phyloP scores from a whole-genome alignment of 768 basidiomycete species.

The Ramaria rubella region DNA sequence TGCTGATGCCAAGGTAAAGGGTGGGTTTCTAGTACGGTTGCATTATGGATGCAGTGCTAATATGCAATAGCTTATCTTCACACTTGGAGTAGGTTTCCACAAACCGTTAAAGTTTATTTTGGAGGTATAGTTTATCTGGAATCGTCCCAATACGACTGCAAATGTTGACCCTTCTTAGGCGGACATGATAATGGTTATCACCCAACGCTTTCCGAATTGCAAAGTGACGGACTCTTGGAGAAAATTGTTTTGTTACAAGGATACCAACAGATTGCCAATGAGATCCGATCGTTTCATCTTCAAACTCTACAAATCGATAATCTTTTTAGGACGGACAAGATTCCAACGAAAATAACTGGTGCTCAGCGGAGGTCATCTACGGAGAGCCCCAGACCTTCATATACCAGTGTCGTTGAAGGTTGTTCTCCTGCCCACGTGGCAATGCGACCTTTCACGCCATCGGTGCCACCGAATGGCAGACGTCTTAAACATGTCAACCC shows the following conservation, averaged over 20 bases:
- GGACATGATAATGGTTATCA: conserved; percentile 50
- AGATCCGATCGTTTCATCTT: conserved; percentile 42
- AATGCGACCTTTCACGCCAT: conserved; percentile 63
- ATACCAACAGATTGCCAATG: conserved; percentile 35
- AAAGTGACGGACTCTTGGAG: conserved; percentile 53
- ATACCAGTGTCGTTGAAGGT: background rate
- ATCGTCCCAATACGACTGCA: background rate
- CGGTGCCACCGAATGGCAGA: conserved; percentile 27
- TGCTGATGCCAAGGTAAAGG: conserved; percentile 71
- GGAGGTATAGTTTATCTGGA: conserved; percentile 39
- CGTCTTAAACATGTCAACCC: conserved; percentile 50
- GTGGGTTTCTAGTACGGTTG: conserved; percentile 29
- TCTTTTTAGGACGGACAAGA: conserved; percentile 33
- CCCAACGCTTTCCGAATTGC: conserved; percentile 49
- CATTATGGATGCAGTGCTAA: background rate
- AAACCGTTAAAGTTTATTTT: conserved; percentile 68
- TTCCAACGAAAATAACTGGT: conserved; percentile 8
- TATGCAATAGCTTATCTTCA: conserved; percentile 53
- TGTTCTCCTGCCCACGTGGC: conserved; percentile 23
- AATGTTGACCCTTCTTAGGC: conserved; percentile 30
- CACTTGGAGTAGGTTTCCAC: conserved; percentile 64
- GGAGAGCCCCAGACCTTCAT: background rate
- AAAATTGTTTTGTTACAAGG: conserved; percentile 61
- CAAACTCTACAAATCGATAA: conserved; percentile 49
- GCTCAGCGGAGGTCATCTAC: conserved; percentile 39